phyloP scores from a whole-genome alignment of 2,329 filamentous ascomycete genomes.

The Fusarium proliferatum region DNA sequence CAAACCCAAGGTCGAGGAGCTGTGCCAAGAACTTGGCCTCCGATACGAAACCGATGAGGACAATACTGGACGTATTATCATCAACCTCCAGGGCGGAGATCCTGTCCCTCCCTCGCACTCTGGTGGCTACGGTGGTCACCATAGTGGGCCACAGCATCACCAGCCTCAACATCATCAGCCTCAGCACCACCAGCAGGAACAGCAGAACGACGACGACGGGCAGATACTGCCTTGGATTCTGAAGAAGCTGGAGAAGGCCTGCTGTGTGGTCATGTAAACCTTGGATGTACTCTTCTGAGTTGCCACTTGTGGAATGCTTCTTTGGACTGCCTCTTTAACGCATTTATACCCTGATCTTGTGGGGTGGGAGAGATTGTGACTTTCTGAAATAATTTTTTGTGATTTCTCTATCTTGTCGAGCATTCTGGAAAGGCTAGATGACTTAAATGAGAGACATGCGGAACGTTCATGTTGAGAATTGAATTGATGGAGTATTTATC shows the following conservation, averaged over 20 bases:
- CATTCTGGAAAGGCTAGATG: conserved; percentile 7
- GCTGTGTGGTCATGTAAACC: conserved; percentile 79
- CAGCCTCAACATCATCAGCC: conserved; percentile 59
- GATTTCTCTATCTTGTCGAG: neutral
- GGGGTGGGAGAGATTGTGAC: conserved; percentile 5
- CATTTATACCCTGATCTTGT: conserved; percentile 15
- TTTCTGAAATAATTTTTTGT: neutral
- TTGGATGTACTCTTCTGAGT: conserved; percentile 13
- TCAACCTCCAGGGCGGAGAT: conserved; percentile 82
- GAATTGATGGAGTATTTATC: conserved; percentile 12
- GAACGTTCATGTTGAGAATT: conserved; percentile 1
- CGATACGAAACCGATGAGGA: conserved; percentile 89
- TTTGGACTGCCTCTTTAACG: conserved; percentile 10
- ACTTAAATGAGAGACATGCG: conserved; percentile 17
- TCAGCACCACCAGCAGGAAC: conserved; percentile 58
- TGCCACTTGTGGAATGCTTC: conserved; percentile 2
- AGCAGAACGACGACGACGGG: conserved; percentile 64
- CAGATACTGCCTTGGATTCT: conserved; percentile 70
- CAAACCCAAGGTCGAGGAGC: conserved; percentile 90
- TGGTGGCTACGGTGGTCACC: conserved; percentile 52
- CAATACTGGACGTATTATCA: conserved; percentile 89
- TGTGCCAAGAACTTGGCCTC: conserved; percentile 85
- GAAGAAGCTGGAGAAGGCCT: conserved; percentile 73
- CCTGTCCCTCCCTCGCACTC: conserved; percentile 61
- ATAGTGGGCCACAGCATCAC: conserved; percentile 56